phyloP scores from a whole-genome alignment of 2,329 filamentous ascomycete species.

The Geosmithia flava region DNA sequence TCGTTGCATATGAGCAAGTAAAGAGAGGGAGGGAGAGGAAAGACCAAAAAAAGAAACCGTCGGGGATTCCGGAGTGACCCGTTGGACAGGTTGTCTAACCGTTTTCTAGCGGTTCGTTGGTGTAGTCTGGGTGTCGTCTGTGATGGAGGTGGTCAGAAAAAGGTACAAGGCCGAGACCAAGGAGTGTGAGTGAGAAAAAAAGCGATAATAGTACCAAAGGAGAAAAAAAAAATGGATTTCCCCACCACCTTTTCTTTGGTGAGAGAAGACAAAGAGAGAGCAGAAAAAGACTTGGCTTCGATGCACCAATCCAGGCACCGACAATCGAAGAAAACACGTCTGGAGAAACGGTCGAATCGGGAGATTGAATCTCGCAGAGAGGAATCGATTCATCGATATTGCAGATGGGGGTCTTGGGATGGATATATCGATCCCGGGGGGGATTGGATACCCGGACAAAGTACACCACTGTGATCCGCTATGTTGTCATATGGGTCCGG shows the following conservation, averaged over 20 bases:
- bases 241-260: background rate
- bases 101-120: background rate
- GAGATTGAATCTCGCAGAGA: background rate
- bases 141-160: too few species aligned
- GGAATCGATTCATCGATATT: background rate
- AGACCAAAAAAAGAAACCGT: too few species aligned
- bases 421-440: too few species aligned
- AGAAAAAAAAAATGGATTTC: too few species aligned
- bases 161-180: too few species aligned
- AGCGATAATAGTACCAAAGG: too few species aligned
- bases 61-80: background rate
- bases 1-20: too few species aligned
- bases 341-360: background rate
- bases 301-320: background rate
- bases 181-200: background rate
- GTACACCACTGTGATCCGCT: background rate
- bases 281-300: background rate
- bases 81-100: background rate
- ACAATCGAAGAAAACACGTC: background rate
- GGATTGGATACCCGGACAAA: too few species aligned
- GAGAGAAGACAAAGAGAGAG: background rate
- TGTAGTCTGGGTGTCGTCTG: background rate
- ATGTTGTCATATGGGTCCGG: background rate
- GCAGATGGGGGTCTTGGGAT: too few species aligned
- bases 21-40: too few species aligned